These are phyloP conservation scores for Stentor coeruleus DNA, from an alignment of 73 alveolate genomes.

Conservation along the genomic window DNA sequence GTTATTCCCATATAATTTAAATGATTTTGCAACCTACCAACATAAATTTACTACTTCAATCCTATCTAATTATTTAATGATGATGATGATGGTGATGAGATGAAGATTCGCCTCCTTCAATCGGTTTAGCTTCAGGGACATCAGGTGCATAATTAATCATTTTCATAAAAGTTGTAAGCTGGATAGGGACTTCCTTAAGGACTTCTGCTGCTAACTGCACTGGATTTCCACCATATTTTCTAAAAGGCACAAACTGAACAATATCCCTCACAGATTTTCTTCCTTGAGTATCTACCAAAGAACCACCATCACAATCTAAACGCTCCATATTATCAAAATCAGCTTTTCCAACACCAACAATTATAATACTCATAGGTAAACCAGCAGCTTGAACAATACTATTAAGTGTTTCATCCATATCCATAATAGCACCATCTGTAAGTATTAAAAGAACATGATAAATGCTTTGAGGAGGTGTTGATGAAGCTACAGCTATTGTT, in stretches of 20 bases:
- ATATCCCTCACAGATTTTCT: slow-evolving; percentile 80
- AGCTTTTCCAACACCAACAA: slow-evolving; percentile 91
- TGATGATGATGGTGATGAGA: too few species aligned
- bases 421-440: slow-evolving; percentile 92
- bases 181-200: slow-evolving; percentile 72
- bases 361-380: slow-evolving; percentile 81
- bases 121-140: too few species aligned
- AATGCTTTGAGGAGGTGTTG: slow-evolving; percentile 12
- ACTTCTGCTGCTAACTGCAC: slow-evolving; percentile 62
- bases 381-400: slow-evolving; percentile 49
- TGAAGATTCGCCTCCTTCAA: too few species aligned
- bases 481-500: slow-evolving; percentile 19
- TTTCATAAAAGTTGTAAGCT: slow-evolving; percentile 34
- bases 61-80: too few species aligned
- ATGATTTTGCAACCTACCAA: too few species aligned
- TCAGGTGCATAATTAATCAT: neutral
- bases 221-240: slow-evolving; percentile 53
- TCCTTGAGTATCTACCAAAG: slow-evolving; percentile 43
- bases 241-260: slow-evolving; percentile 80
- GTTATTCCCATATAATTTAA: too few species aligned
- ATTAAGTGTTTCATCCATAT: slow-evolving; percentile 64
- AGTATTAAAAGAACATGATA: slow-evolving; percentile 71
- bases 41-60: too few species aligned
- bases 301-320: slow-evolving; percentile 89
- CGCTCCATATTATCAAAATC: slow-evolving; percentile 69